Base-by-base conservation (phyloP, 192 early-diverging fungal genomes). In the Umbelopsis sp. region DNA sequence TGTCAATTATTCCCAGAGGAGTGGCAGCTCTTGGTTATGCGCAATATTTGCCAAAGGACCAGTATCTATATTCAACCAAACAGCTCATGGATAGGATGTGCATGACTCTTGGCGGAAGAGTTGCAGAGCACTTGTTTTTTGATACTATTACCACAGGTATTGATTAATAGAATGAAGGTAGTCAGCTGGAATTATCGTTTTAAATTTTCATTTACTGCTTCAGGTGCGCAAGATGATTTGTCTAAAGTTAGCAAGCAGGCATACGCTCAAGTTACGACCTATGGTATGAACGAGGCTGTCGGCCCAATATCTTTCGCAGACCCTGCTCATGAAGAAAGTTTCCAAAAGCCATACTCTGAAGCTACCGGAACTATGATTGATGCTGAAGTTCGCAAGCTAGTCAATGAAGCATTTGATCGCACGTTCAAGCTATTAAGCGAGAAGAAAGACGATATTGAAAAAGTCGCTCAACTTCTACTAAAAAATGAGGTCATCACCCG, bases 1-100 rank as follows among this genome's bases (percentile, higher is more conserved):
- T 99, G 7, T 96, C 95, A 58, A 98, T 99, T 74, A 99, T 99
- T 75, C 98, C 98, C 41, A 91, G 98, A 71, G 97, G 98, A 35
- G 82, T 88, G 20, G 96, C 89, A 21, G 98, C 98, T 15, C 88
- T 99, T 16, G 98, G 98, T 16, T 99, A 99, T 85, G 98, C 98
- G 49, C 98, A 99, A 84, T 99, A 98, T 80, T 79, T 99, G 73
- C 97, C 97, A 71, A 95, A 97, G 80, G 97, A 99, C 74, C 91
- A 96, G 83, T 95, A 96, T 74, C 79, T 99, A 74, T 94, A 98
- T 75, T 97, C 95, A 22, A 94, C 91, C 4, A 88, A 87, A 35
- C 94, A 97, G 75, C 85, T 99, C 70, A 79, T 91, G 67, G 97
- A 99, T 85, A 87, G 91, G 70, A 93, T 93, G 90, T 93, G 91